Evolutionary conservation across 73 alveolate genomes (phyloP).

Genomic region (Paramecium caudatum): DNA sequence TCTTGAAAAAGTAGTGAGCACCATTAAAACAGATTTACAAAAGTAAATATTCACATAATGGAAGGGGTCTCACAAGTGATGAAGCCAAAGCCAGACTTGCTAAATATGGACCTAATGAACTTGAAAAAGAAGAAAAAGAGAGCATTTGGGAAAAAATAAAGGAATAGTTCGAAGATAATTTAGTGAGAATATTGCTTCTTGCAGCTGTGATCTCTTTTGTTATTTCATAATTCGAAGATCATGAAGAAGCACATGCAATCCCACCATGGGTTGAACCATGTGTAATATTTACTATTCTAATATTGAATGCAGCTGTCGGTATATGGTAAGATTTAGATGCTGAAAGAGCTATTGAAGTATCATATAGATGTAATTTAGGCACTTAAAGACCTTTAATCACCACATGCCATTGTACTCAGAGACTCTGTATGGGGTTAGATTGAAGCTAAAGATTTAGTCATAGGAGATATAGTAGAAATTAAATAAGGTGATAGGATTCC

Average conservation of each 20-base stretch:
- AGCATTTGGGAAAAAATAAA: constrained; percentile 91
- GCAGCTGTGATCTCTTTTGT: constrained; percentile 97
- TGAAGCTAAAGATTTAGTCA: constrained; percentile 90
- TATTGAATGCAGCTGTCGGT: constrained; percentile 94
- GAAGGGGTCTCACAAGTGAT: constrained; percentile 1
- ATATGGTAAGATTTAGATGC: constrained; percentile 98
- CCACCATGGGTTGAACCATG: constrained; percentile 95
- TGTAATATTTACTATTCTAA: constrained; percentile 93
- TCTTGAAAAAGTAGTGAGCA: neutral
- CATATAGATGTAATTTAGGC: constrained; percentile 74
- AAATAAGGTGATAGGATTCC: constrained; percentile 95
- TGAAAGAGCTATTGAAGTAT: constrained; percentile 93
- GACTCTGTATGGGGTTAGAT: constrained; percentile 88
- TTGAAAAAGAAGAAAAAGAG: constrained; percentile 90
- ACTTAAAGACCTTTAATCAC: constrained; percentile 88
- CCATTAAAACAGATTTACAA: neutral
- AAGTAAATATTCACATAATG: neutral
- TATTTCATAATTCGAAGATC: constrained; percentile 73
- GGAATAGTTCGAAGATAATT: constrained; percentile 94
- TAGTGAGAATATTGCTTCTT: constrained; percentile 92
- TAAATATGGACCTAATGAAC: constrained; percentile 91
- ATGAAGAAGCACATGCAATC: constrained; percentile 66
- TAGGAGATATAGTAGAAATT: constrained; percentile 94
- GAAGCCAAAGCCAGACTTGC: constrained; percentile 58
- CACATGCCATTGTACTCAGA: constrained; percentile 86